These are phyloP conservation scores for Boletales sp. DNA, from an alignment of 768 basidiomycete species.

Conservation along the genomic window DNA sequence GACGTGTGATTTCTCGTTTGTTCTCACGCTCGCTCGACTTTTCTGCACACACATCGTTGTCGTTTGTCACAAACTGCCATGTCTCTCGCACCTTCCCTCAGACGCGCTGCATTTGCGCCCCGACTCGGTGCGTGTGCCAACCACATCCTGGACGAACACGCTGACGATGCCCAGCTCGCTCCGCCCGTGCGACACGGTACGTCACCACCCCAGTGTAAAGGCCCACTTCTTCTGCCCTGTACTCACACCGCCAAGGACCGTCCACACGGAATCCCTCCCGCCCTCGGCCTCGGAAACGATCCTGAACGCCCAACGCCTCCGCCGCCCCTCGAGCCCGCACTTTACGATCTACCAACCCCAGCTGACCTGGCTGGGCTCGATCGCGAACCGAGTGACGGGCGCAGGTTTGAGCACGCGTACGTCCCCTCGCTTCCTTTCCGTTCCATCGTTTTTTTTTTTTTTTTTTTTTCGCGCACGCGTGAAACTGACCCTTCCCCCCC, in stretches of 20 bases:
- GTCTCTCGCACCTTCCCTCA: conserved; percentile 51
- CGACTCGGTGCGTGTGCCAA: conserved; percentile 30
- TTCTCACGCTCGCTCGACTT: conserved; percentile 17
- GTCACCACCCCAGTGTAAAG: too few relatives aligned
- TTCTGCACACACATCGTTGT: background rate
- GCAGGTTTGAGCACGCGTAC: conserved; percentile 70
- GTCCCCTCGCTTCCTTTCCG: conserved; percentile 24
- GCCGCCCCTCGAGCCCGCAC: conserved; percentile 90
- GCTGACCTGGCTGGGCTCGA: conserved; percentile 85
- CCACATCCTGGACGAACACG: too few relatives aligned
- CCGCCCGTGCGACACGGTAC: conserved; percentile 39
- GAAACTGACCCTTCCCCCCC: too few relatives aligned
- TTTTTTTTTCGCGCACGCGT: too few relatives aligned
- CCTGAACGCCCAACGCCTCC: conserved; percentile 83
- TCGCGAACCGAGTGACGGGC: conserved; percentile 86
- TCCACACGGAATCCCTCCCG: conserved; percentile 66
- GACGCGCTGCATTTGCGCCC: conserved; percentile 42
- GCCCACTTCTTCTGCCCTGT: too few relatives aligned
- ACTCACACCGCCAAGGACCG: background rate
- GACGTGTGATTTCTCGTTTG: conserved; percentile 11
- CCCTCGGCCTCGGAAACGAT: conserved; percentile 57
- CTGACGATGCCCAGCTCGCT: conserved; percentile 24
- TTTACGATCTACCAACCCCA: conserved; percentile 97
- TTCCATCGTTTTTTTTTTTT: too few relatives aligned
- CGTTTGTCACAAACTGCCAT: conserved; percentile 27